Conservation (phyloP, 495 filamentous ascomycete species). For the Tirmania nivea region DNA sequence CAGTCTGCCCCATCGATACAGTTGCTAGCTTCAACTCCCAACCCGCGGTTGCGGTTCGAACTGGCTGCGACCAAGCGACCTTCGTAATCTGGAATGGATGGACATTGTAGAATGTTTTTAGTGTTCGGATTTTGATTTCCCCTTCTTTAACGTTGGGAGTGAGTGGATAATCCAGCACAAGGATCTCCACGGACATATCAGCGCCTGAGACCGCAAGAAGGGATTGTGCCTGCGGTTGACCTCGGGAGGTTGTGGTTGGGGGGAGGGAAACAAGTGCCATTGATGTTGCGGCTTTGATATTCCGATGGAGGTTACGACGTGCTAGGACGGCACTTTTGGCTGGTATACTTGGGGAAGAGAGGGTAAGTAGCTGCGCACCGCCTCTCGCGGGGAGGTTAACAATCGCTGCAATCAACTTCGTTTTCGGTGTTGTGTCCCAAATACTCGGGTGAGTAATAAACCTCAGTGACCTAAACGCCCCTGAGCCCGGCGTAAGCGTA, state of each 20-base stretch:
- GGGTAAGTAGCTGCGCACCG: conserved; percentile 50
- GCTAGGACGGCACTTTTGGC: conserved; percentile 9
- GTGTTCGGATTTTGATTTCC: conserved; percentile 26
- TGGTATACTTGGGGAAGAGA: conserved; percentile 23
- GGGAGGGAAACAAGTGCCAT: conserved; percentile 26
- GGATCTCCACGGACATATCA: conserved; percentile 57
- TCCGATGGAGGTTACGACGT: conserved; percentile 32
- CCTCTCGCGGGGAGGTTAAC: conserved; percentile 30
- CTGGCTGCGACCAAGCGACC: conserved; percentile 46
- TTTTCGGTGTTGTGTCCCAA: too few relatives aligned
- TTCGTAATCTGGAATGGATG: conserved; percentile 75
- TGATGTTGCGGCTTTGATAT: conserved; percentile 28
- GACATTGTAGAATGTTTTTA: conserved; percentile 44
- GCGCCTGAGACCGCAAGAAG: conserved; percentile 55
- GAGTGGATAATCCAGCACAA: conserved; percentile 41
- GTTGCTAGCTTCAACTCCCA: conserved; percentile 36
- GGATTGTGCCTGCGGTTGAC: conserved; percentile 22
- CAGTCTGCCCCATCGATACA: conserved; percentile 62
- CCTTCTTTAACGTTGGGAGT: too few relatives aligned
- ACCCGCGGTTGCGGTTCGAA: conserved; percentile 7
- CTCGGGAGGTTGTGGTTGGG: background rate
- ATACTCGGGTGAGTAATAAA: too few relatives aligned
- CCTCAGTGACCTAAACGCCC: too few relatives aligned
- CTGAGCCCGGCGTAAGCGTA: background rate
- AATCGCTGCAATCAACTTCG: too few relatives aligned